Base-by-base conservation (phyloP, 179 eudicot species). In the Spergularia azorica region DNA sequence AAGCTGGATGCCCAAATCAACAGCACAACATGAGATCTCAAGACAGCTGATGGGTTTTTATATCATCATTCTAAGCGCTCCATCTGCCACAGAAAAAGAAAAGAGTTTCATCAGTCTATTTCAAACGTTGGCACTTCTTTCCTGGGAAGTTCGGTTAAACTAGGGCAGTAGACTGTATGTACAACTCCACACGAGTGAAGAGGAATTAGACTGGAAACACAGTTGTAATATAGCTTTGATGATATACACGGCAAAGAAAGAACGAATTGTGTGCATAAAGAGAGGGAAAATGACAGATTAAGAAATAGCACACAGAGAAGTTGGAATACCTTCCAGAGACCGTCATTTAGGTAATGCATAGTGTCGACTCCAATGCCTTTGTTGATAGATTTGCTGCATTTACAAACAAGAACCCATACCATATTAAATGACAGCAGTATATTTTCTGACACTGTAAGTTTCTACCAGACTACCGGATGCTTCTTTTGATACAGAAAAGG, bases 281-380 rank as follows among this genome's bases (percentile, higher is more conserved):
- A 75, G 39, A 18, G 67, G 36, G 11, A 3, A 18, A 18, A 43
- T 26, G 69, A 11, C 6, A 9, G 12, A 62, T 9, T 58, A 26
- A 14, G 20, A 48, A 11, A 0, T 17, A 52, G 59, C 43, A 64
- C 26, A 20, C 2, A 51, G 58, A 56, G 17, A 55, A 36, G 48
- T 68, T 62, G 13, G 6, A 58, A 16, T 91, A 95, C 99, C 98
- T 95, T 95, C 99, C 99, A 95, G 57, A 95, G 99, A 63, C 99
- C 98, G 65, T 95, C 99, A 74, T 95, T 93, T 64, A 95, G 97
- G 87, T 89, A 91, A 85, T 95, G 99, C 91, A 95, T 86, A 83
- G 88, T 95, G 76, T 95, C 99, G 32, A 95, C 95, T 54, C 91
- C 98, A 84, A 95, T 95, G 66, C 99, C 99, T 86, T 95, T 95